Base-by-base conservation (phyloP, 306 rosid genomes). In the Lathyrus aphaca region DNA sequence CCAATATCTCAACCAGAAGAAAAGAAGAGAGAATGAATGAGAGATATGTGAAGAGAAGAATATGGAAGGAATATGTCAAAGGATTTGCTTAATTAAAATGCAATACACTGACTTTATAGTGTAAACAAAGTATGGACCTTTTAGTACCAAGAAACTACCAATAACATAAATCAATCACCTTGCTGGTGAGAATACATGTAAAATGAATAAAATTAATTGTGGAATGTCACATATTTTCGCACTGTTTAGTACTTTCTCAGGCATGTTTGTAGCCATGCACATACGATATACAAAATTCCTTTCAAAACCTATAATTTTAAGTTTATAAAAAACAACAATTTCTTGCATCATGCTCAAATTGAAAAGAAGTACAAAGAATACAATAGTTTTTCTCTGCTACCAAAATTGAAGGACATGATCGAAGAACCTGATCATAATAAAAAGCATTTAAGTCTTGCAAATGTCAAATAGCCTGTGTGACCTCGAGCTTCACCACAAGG, bases 381-480 rank as follows among this genome's bases (percentile, higher is more conserved):
- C 18, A 0, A 71, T 27, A 32, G n/a, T 17, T 23, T 12, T 10
- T 19, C 38, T 60, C 67, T 62, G 73, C 48, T 27, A 63, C 69
- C 71, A 50, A 71, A 63, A 61, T 12, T 39, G 60, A 66, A 10
- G 53, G 51, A 60, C 71, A 27, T 19, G 60, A 23, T 8, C 43
- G 32, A 58, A 60, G 60, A n/a, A 54, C 17, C 27, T 15, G 50
- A 45, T 80, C 74, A 86, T 39, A 73, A 86, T 39, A 73, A 78
- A 60, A 81, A 39, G 75, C 92, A 87, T 82, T 78, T 83, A 61
- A 86, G 91, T 58, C 96, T 86, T 46, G 95, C 96, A 75, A 87
- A 89, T 61, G 98, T 89, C 81, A 92, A 74, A 86, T 87, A 89
- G 70, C 98, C 95, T 1, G 96, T 92, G 83, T 89, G 98, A 74